Conservation (phyloP, 1,139 yeast species). For the Chernovozyma sophiae-reginae region DNA sequence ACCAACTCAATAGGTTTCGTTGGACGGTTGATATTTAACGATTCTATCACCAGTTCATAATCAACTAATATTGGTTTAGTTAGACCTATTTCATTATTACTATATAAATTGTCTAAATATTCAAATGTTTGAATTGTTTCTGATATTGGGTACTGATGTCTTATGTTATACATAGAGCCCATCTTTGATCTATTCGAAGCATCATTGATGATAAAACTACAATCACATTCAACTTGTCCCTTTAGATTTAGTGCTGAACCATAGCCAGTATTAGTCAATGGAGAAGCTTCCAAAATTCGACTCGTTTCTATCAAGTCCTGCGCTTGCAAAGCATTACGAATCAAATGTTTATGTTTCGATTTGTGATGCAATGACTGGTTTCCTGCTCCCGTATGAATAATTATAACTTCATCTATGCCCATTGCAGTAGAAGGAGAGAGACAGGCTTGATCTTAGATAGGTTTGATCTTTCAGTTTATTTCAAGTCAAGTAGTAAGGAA, state of each 20-base stretch:
- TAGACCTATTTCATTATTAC: slow-evolving; percentile 16
- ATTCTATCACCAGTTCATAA: slow-evolving; percentile 7
- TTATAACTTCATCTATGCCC: slow-evolving; percentile 3
- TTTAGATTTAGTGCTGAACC: slow-evolving; percentile 48
- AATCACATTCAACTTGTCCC: slow-evolving; percentile 54
- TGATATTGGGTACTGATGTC: slow-evolving; percentile 19
- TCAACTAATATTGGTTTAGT: slow-evolving; percentile 24
- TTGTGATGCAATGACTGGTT: slow-evolving; percentile 20
- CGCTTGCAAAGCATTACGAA: slow-evolving; percentile 18
- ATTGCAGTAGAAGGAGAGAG: no score
- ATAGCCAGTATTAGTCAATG: slow-evolving; percentile 52
- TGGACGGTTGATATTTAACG: neutral
- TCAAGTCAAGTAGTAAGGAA: no score
- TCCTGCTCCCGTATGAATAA: slow-evolving; percentile 43
- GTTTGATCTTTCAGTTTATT: no score
- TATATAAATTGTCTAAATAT: slow-evolving; percentile 8
- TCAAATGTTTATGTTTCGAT: slow-evolving; percentile 18
- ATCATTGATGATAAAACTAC: slow-evolving; percentile 24
- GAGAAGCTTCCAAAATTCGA: slow-evolving; percentile 37
- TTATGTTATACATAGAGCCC: slow-evolving; percentile 25
- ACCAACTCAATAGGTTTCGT: neutral
- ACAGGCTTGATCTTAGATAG: no score
- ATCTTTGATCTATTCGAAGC: slow-evolving; percentile 3
- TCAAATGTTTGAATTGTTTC: slow-evolving; percentile 19
- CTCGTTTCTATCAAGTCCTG: slow-evolving; percentile 15